Evolutionary conservation across 192 early-diverging fungal genomes (phyloP).

Genomic region (Mortierella claussenii): DNA sequence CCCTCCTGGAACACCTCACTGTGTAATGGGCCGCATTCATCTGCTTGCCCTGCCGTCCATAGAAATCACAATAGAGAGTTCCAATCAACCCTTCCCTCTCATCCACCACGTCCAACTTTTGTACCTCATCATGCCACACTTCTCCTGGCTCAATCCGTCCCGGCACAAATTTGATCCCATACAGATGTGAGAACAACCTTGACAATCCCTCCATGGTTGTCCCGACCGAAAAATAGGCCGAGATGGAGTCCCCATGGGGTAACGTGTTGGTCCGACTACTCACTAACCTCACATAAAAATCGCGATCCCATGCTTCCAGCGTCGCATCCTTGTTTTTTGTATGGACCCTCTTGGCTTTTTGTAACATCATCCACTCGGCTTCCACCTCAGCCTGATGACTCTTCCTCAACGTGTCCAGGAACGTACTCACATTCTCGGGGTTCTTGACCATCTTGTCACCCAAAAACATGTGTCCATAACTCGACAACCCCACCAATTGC

Average conservation of each 20-base stretch:
- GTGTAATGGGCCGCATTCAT: conserved; percentile 96
- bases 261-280: conserved; percentile 51
- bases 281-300: conserved; percentile 67
- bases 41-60: conserved; percentile 78
- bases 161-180: conserved; percentile 87
- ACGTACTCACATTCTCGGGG: conserved; percentile 86
- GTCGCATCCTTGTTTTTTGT: conserved; percentile 87
- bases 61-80: conserved; percentile 95
- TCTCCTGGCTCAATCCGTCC: conserved; percentile 78
- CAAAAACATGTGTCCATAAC: conserved; percentile 88
- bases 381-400: conserved; percentile 73
- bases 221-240: conserved; percentile 89
- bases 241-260: conserved; percentile 61
- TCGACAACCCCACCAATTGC: conserved; percentile 76
- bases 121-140: conserved; percentile 91
- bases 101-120: conserved; percentile 90
- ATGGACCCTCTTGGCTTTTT: conserved; percentile 71
- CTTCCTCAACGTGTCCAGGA: conserved; percentile 73
- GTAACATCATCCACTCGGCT: conserved; percentile 80
- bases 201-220: conserved; percentile 89
- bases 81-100: conserved; percentile 90
- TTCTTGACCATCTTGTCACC: conserved; percentile 94
- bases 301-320: conserved; percentile 86
- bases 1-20: conserved; percentile 85
- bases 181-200: conserved; percentile 83